A percentile compares a stretch with the other conserved stretches of the same genome.
phyloP scores from a whole-genome alignment of 805 yeast genomes.

The Ogataea glucozyma region DNA sequence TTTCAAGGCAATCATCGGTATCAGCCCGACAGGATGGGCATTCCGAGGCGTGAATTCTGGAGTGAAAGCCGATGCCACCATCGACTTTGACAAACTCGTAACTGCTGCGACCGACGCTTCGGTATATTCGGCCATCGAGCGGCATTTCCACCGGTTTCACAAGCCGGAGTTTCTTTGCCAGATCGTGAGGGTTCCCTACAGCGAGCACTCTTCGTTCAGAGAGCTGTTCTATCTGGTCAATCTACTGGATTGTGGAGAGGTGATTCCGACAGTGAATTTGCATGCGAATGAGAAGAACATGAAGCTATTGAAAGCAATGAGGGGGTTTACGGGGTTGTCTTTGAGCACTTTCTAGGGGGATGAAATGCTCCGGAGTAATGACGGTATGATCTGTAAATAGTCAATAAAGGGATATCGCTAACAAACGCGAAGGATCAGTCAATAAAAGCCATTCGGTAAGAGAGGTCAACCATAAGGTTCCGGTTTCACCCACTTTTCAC shows the following conservation, averaged over 20 bases:
- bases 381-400: too few species aligned
- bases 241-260: conserved; percentile 46
- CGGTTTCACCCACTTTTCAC: too few species aligned
- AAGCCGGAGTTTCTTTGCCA: conserved; percentile 22
- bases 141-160: conserved; percentile 22
- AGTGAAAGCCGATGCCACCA: conserved; percentile 10
- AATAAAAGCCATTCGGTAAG: too few species aligned
- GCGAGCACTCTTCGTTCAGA: conserved; percentile 89
- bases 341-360: conserved; percentile 17
- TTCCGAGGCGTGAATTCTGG: conserved; percentile 38
- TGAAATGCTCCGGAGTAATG: neutral
- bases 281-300: conserved; percentile 18
- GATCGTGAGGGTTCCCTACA: conserved; percentile 58
- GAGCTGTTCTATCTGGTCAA: conserved; percentile 72
- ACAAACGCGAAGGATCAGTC: too few species aligned
- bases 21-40: conserved; percentile 93
- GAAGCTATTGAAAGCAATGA: conserved; percentile 14
- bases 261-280: conserved; percentile 79
- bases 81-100: conserved; percentile 8
- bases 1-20: conserved; percentile 66
- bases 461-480: too few species aligned
- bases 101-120: conserved; percentile 14
- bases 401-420: too few species aligned
- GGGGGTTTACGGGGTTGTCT: conserved; percentile 14
- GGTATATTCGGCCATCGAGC: conserved; percentile 17